These are phyloP conservation scores for Globisporangium canariense DNA, from an alignment of 352 stramenopile genomes.

Conservation along the genomic window DNA sequence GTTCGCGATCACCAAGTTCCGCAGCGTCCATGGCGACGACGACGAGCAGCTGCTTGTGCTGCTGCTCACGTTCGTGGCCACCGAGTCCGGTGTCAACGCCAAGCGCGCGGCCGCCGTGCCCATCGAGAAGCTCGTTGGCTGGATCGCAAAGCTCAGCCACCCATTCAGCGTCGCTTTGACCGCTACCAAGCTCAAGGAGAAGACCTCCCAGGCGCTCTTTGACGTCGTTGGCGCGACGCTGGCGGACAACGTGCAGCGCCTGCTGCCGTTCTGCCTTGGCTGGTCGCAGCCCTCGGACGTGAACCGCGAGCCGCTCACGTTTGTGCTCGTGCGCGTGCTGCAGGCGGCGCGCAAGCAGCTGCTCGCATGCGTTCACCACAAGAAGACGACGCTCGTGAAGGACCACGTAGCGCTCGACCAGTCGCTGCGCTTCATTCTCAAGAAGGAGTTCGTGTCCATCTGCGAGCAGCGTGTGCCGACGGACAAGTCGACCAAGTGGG, in stretches of 20 bases:
- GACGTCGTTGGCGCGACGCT: conserved; percentile 43
- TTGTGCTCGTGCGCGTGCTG: conserved; percentile 62
- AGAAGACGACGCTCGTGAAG: conserved; percentile 35
- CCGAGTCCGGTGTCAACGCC: conserved; percentile 7
- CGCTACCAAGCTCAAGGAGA: conserved; percentile 14
- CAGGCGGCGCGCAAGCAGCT: conserved; percentile 30
- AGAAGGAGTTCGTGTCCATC: conserved; percentile 59
- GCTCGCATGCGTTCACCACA: background rate
- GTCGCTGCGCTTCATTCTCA: conserved; percentile 52
- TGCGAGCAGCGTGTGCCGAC: conserved; percentile 25
- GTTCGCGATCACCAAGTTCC: conserved; percentile 53
- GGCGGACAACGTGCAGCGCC: conserved; percentile 26
- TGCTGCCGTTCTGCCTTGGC: conserved; percentile 58
- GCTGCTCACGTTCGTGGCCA: conserved; percentile 46
- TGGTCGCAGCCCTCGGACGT: conserved; percentile 59
- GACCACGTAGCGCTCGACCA: conserved; percentile 40
- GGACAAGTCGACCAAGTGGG: conserved; percentile 19
- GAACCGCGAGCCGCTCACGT: conserved; percentile 39
- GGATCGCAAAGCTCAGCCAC: conserved; percentile 51
- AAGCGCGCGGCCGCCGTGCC: conserved; percentile 14
- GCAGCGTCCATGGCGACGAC: conserved; percentile 16
- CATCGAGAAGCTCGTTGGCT: conserved; percentile 38
- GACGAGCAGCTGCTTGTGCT: conserved; percentile 65
- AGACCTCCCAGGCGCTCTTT: conserved; percentile 24
- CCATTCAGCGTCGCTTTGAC: conserved; percentile 33